phyloP scores from a whole-genome alignment of 1,284 basidiomycete genomes.

The Tremellales sp. region DNA sequence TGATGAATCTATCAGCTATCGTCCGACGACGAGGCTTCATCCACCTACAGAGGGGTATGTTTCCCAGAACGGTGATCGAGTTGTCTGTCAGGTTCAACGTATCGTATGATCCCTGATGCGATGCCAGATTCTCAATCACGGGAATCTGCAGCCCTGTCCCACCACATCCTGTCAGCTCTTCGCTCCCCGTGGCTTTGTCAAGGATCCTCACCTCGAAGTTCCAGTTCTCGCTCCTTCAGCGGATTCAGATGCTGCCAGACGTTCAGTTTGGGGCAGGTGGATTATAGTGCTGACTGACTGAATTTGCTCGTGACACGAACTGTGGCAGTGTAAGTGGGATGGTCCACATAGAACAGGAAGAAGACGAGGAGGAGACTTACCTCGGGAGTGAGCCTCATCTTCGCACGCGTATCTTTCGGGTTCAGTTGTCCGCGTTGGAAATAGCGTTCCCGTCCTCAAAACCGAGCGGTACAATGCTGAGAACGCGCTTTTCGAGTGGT shows the following conservation, averaged over 20 bases:
- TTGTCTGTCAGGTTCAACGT: slow-evolving; percentile 93
- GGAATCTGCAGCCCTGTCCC: slow-evolving; percentile 88
- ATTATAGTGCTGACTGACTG: slow-evolving; percentile 31
- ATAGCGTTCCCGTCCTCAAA: too few relatives aligned
- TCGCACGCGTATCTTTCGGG: too few relatives aligned
- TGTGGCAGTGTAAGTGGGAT: slow-evolving; percentile 12
- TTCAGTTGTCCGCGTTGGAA: too few relatives aligned
- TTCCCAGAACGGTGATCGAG: slow-evolving; percentile 81
- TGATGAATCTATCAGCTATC: slow-evolving; percentile 20
- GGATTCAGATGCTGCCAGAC: slow-evolving; percentile 65
- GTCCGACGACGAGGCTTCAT: background rate
- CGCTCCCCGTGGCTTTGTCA: slow-evolving; percentile 1
- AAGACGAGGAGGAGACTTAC: slow-evolving; percentile 26
- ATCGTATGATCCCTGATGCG: slow-evolving; percentile 70
- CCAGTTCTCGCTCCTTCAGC: slow-evolving; percentile 89
- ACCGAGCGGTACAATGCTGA: too few relatives aligned
- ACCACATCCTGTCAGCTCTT: slow-evolving; percentile 3
- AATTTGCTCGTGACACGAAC: slow-evolving; percentile 45
- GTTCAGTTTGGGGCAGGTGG: slow-evolving; percentile 19
- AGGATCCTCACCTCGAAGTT: slow-evolving; percentile 81
- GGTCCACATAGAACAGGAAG: background rate
- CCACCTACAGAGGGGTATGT: slow-evolving; percentile 68
- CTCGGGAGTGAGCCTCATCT: slow-evolving; percentile 50
- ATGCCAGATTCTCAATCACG: slow-evolving; percentile 97
- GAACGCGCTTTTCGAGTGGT: too few relatives aligned